Base-by-base conservation (phyloP, 208 protist species). In the Trypanosoma cruzi region DNA sequence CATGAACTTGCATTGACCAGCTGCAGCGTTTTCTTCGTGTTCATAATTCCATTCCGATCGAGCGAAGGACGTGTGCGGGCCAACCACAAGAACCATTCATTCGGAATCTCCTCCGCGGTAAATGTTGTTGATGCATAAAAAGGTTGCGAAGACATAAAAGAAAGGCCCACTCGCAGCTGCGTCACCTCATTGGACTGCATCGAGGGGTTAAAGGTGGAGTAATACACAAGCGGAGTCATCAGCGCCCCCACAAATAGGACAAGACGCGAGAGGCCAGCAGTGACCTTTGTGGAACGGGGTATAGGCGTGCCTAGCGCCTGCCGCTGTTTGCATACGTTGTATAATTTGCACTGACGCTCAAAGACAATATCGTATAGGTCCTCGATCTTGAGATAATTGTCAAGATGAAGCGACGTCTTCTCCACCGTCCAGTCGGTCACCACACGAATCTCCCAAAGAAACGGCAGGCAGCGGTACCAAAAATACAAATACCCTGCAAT, bases 121-220 rank as follows among this genome's bases (percentile, higher is more conserved):
- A 73, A 80, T 49, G 74, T 59, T 20, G 75, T 74, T n/a, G 80
- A 81, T 16, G 70, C 13, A 67, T 86, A 94, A 63, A 93, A 86
- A 13, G 69, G 56, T 40, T 78, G 48, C 24, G 75, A 80, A 28
- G 77, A 79, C 52, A 80, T 83, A 63, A 95, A 87, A 26, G 78
- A 84, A 28, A 93, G 66, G 32, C 56, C 62, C 16, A 91, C 37
- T 20, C 55, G 57, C 29, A 90, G 36, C 61, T 81, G 50, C 32
- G 58, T 68, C 11, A 87, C 85, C 6, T 42, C 40, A 66, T 90
- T 95, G 32, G 66, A 62, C 36, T 54, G 62, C 26, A 90, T 74
- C 20, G 78, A 86, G 3, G 92, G 90, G 75, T 91, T 95, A 74
- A 93, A 88, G 29, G 88, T 90, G 36, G 89, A 94, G 70, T 92